Base-by-base conservation (phyloP, 495 filamentous ascomycete genomes). In the Trichoderma orchidacearum region DNA sequence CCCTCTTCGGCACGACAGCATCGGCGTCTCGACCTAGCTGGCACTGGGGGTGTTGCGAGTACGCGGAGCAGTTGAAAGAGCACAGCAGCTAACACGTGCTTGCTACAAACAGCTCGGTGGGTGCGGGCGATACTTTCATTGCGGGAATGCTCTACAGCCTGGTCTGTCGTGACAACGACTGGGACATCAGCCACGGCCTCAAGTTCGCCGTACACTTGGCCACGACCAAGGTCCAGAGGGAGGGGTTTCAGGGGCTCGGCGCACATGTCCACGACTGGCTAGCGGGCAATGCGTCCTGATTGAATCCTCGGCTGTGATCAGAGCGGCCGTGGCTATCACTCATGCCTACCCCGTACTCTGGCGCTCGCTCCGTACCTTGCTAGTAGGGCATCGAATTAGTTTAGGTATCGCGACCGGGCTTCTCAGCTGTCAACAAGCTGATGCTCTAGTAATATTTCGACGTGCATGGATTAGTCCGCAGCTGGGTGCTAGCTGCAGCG, bases 91-190 rank as follows among this genome's bases (percentile, higher is more conserved):
- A 23, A 48, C 41, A 25, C n/a, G 36, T 41, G n/a, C 36, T 48
- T 18, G n/a, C 1, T 32, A 38, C 51, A 35, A 34, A 23, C 54
- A 87, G 84, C 61, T 76, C 84, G 9, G 76, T 87, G 51, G 84
- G 85, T 45, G 85, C 85, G 56, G 85, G 85, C 61, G 85, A 89
- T 63, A 87, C 85, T 1, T 88, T 89, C 60, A 81, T 86, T 58
- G 85, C 85, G 7, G 85, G 84, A 25, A 80, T 87, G 65, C 66
- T 88, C 38, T 87, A 82, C 64, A 76, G 74, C 18, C 62, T 85
- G 59, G 67, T 75, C 48, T 78, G 71, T 60, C 77, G 75, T 61
- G 58, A 18, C 27, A 30, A 25, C 9, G n/a, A 12, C 28, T 53
- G 51, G 66, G 66, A 53, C 30, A 28, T 53, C 17, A 32, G 51